Conservation (phyloP, 2,329 filamentous ascomycete species). For the Xylariales sp. region DNA sequence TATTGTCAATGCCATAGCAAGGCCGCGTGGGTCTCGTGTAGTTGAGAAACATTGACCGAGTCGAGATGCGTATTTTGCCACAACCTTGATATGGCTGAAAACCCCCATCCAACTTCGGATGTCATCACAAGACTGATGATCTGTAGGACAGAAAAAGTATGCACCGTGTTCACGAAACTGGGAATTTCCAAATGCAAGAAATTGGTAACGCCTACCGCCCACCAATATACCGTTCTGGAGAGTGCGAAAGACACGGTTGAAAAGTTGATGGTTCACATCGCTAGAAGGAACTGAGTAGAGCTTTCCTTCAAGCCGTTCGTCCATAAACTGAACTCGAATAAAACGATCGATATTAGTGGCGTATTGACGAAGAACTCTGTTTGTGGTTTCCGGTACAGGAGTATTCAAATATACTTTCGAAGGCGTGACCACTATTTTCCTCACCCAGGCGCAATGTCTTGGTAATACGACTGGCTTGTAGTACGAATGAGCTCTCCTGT, state of each 20-base stretch:
- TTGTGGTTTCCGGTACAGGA: conserved; percentile 79
- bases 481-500: conserved; percentile 44
- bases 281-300: conserved; percentile 52
- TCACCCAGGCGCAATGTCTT: conserved; percentile 68
- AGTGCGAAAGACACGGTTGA: conserved; percentile 66
- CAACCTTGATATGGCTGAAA: conserved; percentile 72
- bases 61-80: conserved; percentile 88
- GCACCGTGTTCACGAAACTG: conserved; percentile 89
- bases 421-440: conserved; percentile 77
- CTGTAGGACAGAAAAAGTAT: conserved; percentile 81
- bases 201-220: conserved; percentile 78
- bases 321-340: conserved; percentile 82
- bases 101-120: conserved; percentile 86
- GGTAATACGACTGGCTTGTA: conserved; percentile 53
- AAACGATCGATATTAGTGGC: conserved; percentile 70
- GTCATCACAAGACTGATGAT: conserved; percentile 62
- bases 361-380: conserved; percentile 77
- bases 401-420: conserved; percentile 75
- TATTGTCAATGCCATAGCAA: conserved; percentile 52
- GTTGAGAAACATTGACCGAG: conserved; percentile 96
- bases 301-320: conserved; percentile 63
- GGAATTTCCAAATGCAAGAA: conserved; percentile 92
- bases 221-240: conserved; percentile 76
- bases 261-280: conserved; percentile 63
- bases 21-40: conserved; percentile 67